phyloP scores from a whole-genome alignment of 257 asterid genomes.

The Solanum ahanhuiri region DNA sequence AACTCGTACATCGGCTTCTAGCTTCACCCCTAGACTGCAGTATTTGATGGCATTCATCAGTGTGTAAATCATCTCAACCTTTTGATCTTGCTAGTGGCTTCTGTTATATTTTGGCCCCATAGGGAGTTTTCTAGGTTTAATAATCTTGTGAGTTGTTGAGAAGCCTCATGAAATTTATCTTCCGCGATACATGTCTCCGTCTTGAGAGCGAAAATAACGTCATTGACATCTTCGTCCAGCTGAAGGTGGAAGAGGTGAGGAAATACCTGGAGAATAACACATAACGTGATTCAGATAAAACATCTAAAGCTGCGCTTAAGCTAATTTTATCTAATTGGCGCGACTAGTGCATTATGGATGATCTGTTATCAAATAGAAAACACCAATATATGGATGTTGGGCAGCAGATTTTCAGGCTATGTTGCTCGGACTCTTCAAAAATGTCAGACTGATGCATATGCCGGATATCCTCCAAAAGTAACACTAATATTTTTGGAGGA shows the following conservation, averaged over 20 bases:
- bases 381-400: background rate
- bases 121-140: conserved; percentile 23
- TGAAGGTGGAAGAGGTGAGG: conserved; percentile 50
- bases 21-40: background rate
- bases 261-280: conserved; percentile 45
- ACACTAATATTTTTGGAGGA: background rate
- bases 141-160: conserved; percentile 23
- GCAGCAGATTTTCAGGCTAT: background rate
- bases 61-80: conserved; percentile 17
- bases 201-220: conserved; percentile 70
- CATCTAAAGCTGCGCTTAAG: background rate
- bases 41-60: background rate
- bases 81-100: conserved; percentile 35
- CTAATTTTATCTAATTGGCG: background rate
- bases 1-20: background rate
- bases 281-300: background rate
- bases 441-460: background rate
- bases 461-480: background rate
- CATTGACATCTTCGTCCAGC: conserved; percentile 78
- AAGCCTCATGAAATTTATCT: conserved; percentile 37
- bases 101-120: conserved; percentile 30
- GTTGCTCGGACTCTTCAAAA: background rate
- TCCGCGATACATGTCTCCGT: conserved; percentile 20
- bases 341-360: background rate
- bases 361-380: background rate